Conservation (phyloP, 169 alveolate species). For the Plasmodium malariae region DNA sequence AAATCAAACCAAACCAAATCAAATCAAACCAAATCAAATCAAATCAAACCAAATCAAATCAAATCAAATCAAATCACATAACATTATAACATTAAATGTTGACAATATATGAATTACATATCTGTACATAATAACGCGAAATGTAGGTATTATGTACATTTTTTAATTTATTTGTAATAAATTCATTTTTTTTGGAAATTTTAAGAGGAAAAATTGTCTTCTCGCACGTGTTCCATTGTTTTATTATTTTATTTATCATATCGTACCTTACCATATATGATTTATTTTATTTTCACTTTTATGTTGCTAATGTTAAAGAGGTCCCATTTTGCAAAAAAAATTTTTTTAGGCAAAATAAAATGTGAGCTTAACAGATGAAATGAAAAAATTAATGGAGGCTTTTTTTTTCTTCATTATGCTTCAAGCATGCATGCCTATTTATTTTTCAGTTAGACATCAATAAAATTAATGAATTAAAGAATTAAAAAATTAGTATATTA, state of each 20-base stretch:
- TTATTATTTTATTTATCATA: background rate
- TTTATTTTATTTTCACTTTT: background rate
- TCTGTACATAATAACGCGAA: no score
- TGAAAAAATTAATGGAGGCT: conserved; percentile 5
- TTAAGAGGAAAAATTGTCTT: background rate
- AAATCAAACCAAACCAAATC: no score
- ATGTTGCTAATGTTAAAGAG: background rate
- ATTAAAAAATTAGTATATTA: no score
- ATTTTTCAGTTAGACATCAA: no score
- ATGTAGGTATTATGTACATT: no score
- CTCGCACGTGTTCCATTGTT: background rate
- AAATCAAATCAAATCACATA: no score
- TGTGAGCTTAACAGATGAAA: background rate
- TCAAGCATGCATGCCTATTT: no score
- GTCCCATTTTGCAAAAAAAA: background rate
- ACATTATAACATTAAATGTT: no score
- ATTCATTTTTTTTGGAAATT: conserved; percentile 1
- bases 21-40: no score
- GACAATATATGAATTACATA: no score
- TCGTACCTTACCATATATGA: background rate
- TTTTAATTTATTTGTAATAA: background rate
- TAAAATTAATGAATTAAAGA: no score
- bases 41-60: no score
- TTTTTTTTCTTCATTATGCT: background rate
- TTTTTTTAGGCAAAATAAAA: background rate